Percentiles rank a stretch among this genome's conserved stretches.
These are phyloP conservation scores for Gaultheria prostrata DNA, from an alignment of 148 eudicot species.

Conservation along the genomic window DNA sequence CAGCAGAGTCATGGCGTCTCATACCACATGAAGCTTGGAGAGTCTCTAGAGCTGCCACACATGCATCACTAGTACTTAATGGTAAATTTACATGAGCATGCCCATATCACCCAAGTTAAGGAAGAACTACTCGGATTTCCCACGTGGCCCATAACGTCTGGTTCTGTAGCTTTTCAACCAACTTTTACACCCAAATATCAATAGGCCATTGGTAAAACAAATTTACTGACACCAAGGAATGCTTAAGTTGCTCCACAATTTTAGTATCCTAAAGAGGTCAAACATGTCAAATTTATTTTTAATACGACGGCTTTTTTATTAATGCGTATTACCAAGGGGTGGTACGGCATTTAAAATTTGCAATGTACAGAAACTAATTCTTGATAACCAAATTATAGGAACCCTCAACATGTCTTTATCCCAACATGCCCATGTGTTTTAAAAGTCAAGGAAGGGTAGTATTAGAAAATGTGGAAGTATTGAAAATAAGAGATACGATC, in stretches of 20 bases:
- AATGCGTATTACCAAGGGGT: background rate
- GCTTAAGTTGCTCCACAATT: too few species aligned
- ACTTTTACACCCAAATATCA: background rate
- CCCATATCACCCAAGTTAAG: background rate
- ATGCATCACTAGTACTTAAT: constrained; percentile 43
- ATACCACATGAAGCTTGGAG: constrained; percentile 53
- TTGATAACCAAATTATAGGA: constrained; percentile 7
- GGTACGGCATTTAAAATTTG: background rate
- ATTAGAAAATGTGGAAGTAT: background rate
- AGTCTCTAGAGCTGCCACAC: constrained; percentile 46
- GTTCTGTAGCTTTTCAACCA: background rate
- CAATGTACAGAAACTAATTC: background rate
- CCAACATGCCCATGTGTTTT: background rate
- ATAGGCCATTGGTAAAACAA: background rate
- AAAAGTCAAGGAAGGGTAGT: background rate
- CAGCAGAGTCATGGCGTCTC: constrained; percentile 33
- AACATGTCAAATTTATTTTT: too few species aligned
- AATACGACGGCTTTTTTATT: background rate
- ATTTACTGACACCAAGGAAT: background rate
- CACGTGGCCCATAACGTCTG: background rate
- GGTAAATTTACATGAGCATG: constrained; percentile 37
- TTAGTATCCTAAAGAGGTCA: too few species aligned
- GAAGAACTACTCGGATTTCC: background rate
- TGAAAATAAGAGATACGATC: constrained; percentile 3
- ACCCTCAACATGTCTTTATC: background rate